phyloP scores from a whole-genome alignment of 345 rosid genomes.

The Corymbia maculata region DNA sequence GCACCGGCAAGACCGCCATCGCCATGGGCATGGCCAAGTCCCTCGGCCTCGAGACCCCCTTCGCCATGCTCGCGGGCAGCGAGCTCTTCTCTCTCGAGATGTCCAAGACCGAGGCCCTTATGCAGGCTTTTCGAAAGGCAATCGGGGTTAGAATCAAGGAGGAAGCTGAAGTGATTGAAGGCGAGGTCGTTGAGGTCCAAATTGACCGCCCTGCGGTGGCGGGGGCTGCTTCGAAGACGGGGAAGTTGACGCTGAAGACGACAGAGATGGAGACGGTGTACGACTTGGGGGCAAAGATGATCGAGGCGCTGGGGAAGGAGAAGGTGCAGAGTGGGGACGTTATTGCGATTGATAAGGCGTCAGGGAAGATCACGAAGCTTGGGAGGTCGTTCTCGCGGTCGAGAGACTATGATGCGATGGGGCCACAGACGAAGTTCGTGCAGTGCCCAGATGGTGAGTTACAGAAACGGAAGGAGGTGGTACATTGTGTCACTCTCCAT shows the following conservation, averaged over 20 bases:
- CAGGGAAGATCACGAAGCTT: conserved; percentile 82
- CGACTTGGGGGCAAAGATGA: conserved; percentile 89
- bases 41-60: conserved; percentile 87
- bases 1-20: conserved; percentile 92
- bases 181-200: conserved; percentile 88
- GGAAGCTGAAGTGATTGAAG: conserved; percentile 84
- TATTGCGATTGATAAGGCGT: conserved; percentile 77
- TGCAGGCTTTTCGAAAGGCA: conserved; percentile 75
- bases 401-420: conserved; percentile 94
- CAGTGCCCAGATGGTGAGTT: conserved; percentile 97
- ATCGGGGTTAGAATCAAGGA: conserved; percentile 92
- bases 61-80: conserved; percentile 82
- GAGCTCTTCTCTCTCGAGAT: conserved; percentile 89
- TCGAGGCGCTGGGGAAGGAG: conserved; percentile 79
- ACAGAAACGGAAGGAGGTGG: conserved; percentile 96
- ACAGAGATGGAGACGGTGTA: conserved; percentile 95
- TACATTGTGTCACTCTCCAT: conserved; percentile 89
- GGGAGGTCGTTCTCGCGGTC: conserved; percentile 93
- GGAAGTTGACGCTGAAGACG: conserved; percentile 85
- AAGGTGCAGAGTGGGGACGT: conserved; percentile 97
- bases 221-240: conserved; percentile 81
- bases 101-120: conserved; percentile 92
- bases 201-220: conserved; percentile 75
- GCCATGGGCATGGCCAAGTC: conserved; percentile 99
- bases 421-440: conserved; percentile 88